These are phyloP conservation scores for Baorangia bicolor DNA, from an alignment of 768 basidiomycete species.

Conservation along the genomic window DNA sequence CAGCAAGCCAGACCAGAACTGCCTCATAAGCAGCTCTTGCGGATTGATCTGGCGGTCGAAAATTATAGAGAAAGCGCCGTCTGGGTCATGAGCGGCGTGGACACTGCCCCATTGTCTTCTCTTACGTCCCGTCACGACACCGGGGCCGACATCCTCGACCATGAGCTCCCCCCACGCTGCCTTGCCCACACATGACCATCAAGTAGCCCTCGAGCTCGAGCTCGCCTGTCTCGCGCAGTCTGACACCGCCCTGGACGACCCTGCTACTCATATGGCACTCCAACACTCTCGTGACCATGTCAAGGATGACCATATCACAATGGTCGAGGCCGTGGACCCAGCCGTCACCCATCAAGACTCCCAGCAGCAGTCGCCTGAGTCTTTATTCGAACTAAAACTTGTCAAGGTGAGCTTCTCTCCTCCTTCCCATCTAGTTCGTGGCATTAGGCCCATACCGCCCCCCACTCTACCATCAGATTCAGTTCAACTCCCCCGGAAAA, in stretches of 20 bases:
- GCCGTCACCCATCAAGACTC: constrained; percentile 50
- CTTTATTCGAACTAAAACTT: constrained; percentile 78
- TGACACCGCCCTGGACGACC: constrained; percentile 27
- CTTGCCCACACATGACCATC: constrained; percentile 32
- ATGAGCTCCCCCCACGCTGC: constrained; percentile 29
- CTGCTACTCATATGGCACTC: constrained; percentile 27
- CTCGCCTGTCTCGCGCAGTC: constrained; percentile 29
- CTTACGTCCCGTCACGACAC: constrained; percentile 30
- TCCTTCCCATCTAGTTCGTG: constrained; percentile 18
- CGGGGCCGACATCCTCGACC: constrained; percentile 33
- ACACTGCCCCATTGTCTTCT: constrained; percentile 33
- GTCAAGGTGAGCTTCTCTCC: constrained; percentile 61
- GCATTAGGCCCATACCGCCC: constrained; percentile 12
- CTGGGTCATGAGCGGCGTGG: constrained; percentile 44
- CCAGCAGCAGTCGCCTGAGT: constrained; percentile 61
- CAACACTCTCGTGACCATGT: constrained; percentile 31
- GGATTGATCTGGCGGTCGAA: constrained; percentile 20
- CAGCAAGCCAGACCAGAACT: constrained; percentile 16
- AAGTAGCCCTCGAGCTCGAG: constrained; percentile 29
- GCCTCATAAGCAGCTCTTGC: constrained; percentile 21
- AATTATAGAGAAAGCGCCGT: constrained; percentile 20
- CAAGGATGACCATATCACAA: constrained; percentile 33
- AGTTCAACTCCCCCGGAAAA: constrained; percentile 12
- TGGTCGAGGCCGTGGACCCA: constrained; percentile 38
- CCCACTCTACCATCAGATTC: constrained; percentile 21